phyloP scores from a whole-genome alignment of 768 basidiomycete species.

The Termitomyces heimii region DNA sequence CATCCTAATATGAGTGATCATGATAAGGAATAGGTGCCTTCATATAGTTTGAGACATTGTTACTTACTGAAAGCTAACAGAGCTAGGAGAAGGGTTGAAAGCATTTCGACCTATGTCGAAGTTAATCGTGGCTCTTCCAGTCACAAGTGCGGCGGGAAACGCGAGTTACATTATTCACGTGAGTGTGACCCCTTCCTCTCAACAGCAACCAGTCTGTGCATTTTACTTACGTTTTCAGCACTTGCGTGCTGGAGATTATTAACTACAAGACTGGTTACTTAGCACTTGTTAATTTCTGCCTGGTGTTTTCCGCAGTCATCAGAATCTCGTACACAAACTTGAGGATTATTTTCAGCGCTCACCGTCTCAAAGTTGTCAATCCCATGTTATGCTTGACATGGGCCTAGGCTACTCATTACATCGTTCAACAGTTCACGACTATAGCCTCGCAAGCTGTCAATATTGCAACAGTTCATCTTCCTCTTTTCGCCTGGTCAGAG shows the following conservation, averaged over 20 bases:
- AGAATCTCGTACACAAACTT: too few relatives aligned
- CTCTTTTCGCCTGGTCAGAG: too few relatives aligned
- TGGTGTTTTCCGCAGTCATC: too few relatives aligned
- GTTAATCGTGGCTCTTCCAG: background rate
- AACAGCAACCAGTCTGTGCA: too few relatives aligned
- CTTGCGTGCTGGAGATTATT: too few relatives aligned
- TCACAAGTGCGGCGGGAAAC: background rate
- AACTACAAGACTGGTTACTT: too few relatives aligned
- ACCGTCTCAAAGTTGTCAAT: background rate
- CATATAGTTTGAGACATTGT: too few relatives aligned
- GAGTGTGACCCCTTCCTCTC: background rate
- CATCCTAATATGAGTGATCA: background rate
- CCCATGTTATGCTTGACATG: background rate
- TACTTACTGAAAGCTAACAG: background rate
- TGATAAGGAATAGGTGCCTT: background rate
- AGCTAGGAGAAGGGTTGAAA: background rate
- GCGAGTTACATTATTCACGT: background rate
- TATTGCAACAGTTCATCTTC: too few relatives aligned
- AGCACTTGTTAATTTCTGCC: too few relatives aligned
- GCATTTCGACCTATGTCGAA: background rate
- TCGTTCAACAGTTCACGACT: background rate
- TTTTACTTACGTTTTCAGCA: too few relatives aligned
- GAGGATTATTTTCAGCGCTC: too few relatives aligned
- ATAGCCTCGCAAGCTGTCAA: too few relatives aligned
- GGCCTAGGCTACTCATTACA: background rate